phyloP scores from a whole-genome alignment of 495 filamentous ascomycete species.

The Opeltia flavorubescens region DNA sequence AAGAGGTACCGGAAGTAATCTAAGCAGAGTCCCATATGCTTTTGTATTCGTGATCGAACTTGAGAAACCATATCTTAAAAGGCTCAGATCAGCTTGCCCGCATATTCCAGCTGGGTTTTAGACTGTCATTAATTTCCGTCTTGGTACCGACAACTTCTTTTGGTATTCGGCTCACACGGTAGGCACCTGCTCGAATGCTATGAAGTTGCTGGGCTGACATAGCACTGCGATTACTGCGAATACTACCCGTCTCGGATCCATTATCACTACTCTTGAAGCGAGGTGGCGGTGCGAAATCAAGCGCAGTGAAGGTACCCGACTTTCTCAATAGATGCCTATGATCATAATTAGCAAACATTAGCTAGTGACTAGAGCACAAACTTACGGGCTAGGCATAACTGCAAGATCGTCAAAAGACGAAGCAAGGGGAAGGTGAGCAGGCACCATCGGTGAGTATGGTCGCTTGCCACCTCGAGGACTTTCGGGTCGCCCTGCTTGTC shows the following conservation, averaged over 20 bases:
- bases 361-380: conserved; percentile 17
- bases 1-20: too few species aligned
- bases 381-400: conserved; percentile 82
- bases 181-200: conserved; percentile 77
- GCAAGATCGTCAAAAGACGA: conserved; percentile 79
- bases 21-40: too few species aligned
- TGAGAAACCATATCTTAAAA: too few species aligned
- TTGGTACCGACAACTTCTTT: conserved; percentile 69
- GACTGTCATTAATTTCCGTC: conserved; percentile 48
- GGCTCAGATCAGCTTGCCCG: conserved; percentile 7
- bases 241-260: conserved; percentile 74
- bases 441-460: conserved; percentile 56
- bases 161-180: conserved; percentile 77
- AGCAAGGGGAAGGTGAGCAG: conserved; percentile 60
- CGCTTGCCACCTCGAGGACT: conserved; percentile 63
- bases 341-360: conserved; percentile 16
- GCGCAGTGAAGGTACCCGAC: conserved; percentile 72
- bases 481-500: conserved; percentile 58
- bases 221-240: conserved; percentile 71
- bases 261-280: conserved; percentile 62
- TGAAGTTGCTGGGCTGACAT: conserved; percentile 56
- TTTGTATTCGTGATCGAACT: too few species aligned
- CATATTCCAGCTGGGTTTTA: conserved; percentile 75
- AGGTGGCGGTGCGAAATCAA: conserved; percentile 91
- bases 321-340: conserved; percentile 71